Evolutionary conservation across 495 filamentous ascomycete genomes (phyloP).

Genomic region (Aspergillus nidulans): DNA sequence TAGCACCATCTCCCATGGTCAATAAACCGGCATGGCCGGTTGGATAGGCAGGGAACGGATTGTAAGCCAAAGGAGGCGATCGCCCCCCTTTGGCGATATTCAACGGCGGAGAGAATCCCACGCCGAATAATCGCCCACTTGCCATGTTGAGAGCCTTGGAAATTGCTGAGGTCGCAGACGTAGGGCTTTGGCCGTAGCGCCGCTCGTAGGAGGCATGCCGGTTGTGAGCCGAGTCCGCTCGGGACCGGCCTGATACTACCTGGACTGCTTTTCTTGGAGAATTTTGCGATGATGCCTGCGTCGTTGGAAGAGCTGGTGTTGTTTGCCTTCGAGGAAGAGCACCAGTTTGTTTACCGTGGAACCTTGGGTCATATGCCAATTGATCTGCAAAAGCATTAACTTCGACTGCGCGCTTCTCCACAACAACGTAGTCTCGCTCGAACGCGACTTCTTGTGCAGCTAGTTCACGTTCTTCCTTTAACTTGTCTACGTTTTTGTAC

Average conservation of each 20-base stretch:
- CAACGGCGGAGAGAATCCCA: slow-evolving; percentile 66
- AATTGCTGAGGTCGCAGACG: slow-evolving; percentile 79
- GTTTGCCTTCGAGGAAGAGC: slow-evolving; percentile 65
- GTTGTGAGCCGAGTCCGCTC: slow-evolving; percentile 60
- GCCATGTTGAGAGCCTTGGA: slow-evolving; percentile 94
- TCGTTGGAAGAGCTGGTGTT: slow-evolving; percentile 53
- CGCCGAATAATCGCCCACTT: slow-evolving; percentile 75
- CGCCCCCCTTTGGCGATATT: slow-evolving; percentile 59
- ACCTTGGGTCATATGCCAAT: slow-evolving; percentile 69
- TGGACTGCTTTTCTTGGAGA: slow-evolving; percentile 61
- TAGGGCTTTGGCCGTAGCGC: slow-evolving; percentile 68
- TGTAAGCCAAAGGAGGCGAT: slow-evolving; percentile 75
- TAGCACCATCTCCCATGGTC: slow-evolving; percentile 63
- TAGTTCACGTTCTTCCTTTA: slow-evolving; percentile 61
- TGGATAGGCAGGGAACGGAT: slow-evolving; percentile 80
- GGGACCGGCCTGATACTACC: slow-evolving; percentile 56
- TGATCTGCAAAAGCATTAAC: slow-evolving; percentile 98
- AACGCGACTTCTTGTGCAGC: slow-evolving; percentile 85
- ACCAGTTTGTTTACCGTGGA: slow-evolving; percentile 44
- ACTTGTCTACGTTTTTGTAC: slow-evolving; percentile 36
- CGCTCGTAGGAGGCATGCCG: slow-evolving; percentile 74
- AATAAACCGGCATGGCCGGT: slow-evolving; percentile 54
- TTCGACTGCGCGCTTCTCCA: slow-evolving; percentile 91
- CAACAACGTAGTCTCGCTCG: slow-evolving; percentile 89
- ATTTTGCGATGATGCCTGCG: slow-evolving; percentile 25